These are phyloP conservation scores for Scheffersomyces titani DNA, from an alignment of 1,139 yeast species.

Conservation along the genomic window DNA sequence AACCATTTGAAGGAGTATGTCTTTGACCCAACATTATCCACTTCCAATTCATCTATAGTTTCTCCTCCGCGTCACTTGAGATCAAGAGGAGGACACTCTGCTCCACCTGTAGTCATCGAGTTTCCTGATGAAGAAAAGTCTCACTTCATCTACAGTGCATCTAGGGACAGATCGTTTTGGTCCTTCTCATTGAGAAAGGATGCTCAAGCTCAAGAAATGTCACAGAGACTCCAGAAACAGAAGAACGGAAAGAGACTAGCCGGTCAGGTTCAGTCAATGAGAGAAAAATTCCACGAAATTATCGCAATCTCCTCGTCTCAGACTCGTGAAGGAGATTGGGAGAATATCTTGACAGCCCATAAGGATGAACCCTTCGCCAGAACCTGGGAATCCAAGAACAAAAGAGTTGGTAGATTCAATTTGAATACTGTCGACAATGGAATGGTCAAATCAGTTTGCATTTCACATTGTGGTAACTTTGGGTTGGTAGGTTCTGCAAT, in stretches of 20 bases:
- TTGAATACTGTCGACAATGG: conserved; percentile 78
- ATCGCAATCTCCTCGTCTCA: conserved; percentile 71
- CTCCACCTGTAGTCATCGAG: conserved; percentile 77
- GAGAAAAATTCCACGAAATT: conserved; percentile 77
- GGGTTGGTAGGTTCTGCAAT: conserved; percentile 87
- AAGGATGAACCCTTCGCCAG: conserved; percentile 82
- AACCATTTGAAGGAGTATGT: conserved; percentile 87
- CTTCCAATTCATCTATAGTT: conserved; percentile 63
- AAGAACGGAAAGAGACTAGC: conserved; percentile 58
- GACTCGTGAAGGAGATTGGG: conserved; percentile 92
- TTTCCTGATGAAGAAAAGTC: conserved; percentile 80
- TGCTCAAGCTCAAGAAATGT: conserved; percentile 92
- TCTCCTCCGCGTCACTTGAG: conserved; percentile 92
- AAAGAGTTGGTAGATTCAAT: conserved; percentile 76
- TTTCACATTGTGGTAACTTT: conserved; percentile 94
- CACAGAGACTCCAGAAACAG: conserved; percentile 68
- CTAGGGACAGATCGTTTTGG: conserved; percentile 88
- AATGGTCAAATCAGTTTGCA: conserved; percentile 73
- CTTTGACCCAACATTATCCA: conserved; percentile 84
- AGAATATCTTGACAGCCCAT: conserved; percentile 89
- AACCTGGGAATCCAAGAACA: conserved; percentile 86
- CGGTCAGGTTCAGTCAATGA: conserved; percentile 52
- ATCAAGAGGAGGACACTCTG: conserved; percentile 95
- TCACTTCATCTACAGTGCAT: conserved; percentile 84
- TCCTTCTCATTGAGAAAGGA: conserved; percentile 89